Evolutionary conservation across 352 stramenopile genomes (phyloP).

Genomic region (Thalassiosira exigua): DNA sequence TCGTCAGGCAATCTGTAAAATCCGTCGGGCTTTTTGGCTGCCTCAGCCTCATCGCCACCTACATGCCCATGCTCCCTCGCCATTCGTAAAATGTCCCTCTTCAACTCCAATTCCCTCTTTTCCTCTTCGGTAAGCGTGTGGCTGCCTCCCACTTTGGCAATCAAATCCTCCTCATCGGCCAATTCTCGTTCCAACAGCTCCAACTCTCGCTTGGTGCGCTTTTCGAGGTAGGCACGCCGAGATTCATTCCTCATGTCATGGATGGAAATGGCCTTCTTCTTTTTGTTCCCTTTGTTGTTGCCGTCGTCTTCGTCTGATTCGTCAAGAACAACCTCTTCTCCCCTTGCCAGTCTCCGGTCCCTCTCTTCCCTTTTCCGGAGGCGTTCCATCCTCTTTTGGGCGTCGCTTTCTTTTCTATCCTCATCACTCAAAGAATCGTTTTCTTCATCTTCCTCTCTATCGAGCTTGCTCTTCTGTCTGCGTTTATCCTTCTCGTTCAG

Average conservation of each 20-base stretch:
- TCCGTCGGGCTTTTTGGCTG: conserved; percentile 65
- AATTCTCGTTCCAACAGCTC: conserved; percentile 90
- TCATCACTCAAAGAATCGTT: conserved; percentile 29
- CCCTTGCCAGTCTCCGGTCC: conserved; percentile 66
- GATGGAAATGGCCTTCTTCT: conserved; percentile 58
- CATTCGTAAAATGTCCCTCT: conserved; percentile 90
- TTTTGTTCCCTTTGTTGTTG: conserved; percentile 40
- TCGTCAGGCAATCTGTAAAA: conserved; percentile 96
- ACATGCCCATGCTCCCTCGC: conserved; percentile 84
- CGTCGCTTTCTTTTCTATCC: conserved; percentile 39
- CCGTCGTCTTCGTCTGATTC: conserved; percentile 45
- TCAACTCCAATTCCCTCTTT: conserved; percentile 88
- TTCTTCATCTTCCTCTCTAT: conserved; percentile 48
- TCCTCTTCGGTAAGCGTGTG: conserved; percentile 87
- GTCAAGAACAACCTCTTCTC: conserved; percentile 64
- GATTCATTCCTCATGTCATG: conserved; percentile 90
- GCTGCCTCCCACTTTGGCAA: conserved; percentile 77
- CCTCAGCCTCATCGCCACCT: conserved; percentile 63
- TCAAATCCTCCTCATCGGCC: conserved; percentile 90
- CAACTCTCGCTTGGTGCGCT: conserved; percentile 97
- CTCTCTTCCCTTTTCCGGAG: conserved; percentile 56
- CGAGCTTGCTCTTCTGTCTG: conserved; percentile 60
- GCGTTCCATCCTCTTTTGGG: conserved; percentile 50
- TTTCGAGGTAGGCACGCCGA: conserved; percentile 96
- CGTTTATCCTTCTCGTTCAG: conserved; percentile 69